Percentiles rank a stretch among this genome's conserved stretches.
These are phyloP conservation scores for Grosmannia clavigera DNA, from an alignment of 2,329 filamentous ascomycete genomes.

Conservation along the genomic window DNA sequence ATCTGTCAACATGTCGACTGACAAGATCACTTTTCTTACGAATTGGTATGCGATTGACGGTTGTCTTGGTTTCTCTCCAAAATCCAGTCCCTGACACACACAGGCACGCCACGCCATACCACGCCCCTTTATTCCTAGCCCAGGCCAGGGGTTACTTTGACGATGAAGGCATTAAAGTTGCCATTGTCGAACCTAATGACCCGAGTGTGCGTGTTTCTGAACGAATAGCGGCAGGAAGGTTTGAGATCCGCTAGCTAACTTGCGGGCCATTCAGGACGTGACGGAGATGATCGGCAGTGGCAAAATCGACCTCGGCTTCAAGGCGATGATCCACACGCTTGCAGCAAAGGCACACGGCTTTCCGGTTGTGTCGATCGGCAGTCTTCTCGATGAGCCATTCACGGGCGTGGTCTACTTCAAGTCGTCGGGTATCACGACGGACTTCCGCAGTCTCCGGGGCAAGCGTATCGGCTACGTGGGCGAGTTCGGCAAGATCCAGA, in stretches of 20 bases:
- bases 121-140: conserved; percentile 64
- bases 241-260: neutral
- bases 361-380: conserved; percentile 60
- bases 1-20: conserved; percentile 56
- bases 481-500: conserved; percentile 75
- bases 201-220: conserved; percentile 42
- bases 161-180: conserved; percentile 66
- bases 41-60: conserved; percentile 50
- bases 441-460: conserved; percentile 60
- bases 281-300: conserved; percentile 64
- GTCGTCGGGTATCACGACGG: conserved; percentile 58
- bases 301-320: conserved; percentile 65
- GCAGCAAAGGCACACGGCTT: conserved; percentile 63
- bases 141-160: conserved; percentile 65
- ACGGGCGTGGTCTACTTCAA: conserved; percentile 44
- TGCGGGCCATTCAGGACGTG: conserved; percentile 43
- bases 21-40: conserved; percentile 76
- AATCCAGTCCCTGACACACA: neutral
- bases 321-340: conserved; percentile 74
- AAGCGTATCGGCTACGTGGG: conserved; percentile 45
- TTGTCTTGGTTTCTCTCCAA: neutral
- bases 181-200: conserved; percentile 65
- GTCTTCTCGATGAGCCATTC: conserved; percentile 68
- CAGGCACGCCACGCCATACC: conserved; percentile 74
- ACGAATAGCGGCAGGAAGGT: neutral